These are phyloP conservation scores for Triticum timopheevii DNA, from an alignment of 176 grass and related monocot species.

Conservation along the genomic window DNA sequence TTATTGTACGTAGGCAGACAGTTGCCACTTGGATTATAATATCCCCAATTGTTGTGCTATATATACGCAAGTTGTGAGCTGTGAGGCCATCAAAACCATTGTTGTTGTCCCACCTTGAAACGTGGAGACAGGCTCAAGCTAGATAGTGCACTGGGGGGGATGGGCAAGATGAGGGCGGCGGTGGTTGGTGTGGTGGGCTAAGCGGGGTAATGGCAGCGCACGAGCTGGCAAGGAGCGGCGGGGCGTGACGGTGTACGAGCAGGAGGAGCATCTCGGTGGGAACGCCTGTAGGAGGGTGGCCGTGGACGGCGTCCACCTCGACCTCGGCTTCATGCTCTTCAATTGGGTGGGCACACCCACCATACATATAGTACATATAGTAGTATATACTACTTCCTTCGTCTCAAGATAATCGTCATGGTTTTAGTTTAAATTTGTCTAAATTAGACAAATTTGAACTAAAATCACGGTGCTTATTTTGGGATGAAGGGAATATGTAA, in stretches of 20 bases:
- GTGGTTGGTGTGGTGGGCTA: conserved; percentile 64
- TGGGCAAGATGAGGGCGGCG: conserved; percentile 49
- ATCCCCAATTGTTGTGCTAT: background rate
- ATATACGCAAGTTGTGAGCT: background rate
- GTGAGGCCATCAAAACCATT: background rate
- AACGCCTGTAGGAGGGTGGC: conserved; percentile 61
- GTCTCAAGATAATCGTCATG: too few species aligned
- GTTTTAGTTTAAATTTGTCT: too few species aligned
- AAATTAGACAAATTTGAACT: too few species aligned
- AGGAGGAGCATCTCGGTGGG: conserved; percentile 61
- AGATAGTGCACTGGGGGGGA: background rate
- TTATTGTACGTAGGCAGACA: background rate
- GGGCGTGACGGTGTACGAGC: conserved; percentile 65
- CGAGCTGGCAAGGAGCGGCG: conserved; percentile 35
- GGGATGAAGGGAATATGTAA: too few species aligned
- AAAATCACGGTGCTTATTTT: too few species aligned
- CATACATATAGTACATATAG: background rate
- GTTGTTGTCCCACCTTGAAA: background rate
- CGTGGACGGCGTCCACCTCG: conserved; percentile 55
- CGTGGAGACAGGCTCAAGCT: too few species aligned
- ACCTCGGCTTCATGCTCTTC: conserved; percentile 84
- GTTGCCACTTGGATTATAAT: background rate
- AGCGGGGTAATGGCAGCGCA: conserved; percentile 62
- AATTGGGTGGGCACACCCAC: conserved; percentile 44
- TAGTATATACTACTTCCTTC: too few species aligned